Base-by-base conservation (phyloP, 805 yeast genomes). In the Yarrowia porcina region DNA sequence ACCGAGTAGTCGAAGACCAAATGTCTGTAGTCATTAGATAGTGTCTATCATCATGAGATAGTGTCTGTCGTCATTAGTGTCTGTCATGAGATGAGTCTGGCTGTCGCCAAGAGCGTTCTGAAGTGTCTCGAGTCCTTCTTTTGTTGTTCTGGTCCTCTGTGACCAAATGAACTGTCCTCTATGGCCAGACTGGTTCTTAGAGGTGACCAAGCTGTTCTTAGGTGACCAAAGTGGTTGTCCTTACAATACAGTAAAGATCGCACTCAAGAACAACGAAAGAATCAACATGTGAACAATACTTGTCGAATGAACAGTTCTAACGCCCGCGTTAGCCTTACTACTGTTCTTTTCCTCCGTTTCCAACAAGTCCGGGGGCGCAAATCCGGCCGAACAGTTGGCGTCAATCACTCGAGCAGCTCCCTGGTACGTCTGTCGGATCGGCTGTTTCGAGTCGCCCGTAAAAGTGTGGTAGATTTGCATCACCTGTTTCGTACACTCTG, bases 341-440 rank as follows among this genome's bases (percentile, higher is more conserved):
- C 21, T 36, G 64, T 25, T 61, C 15, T 52, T 36, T 12, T 25
- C 18, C 17, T 23, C 13, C 3, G 18, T 3, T 4, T 28, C 23
- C 17, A 41, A 50, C 45, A 63, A n/a, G 9, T 27, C 18, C 3
- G 33, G 20, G 12, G 38, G 50, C 13, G 62, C 64, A 49, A 65
- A 65, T 23, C 38, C 52, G 10, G 65, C 32, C 7, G 69, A 64
- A 61, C 74, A 72, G 30, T 41, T 47, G 25, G 13, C 28, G 59
- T 65, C 64, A n/a, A 71, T 50, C 4, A 42, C 52, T 13, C 17
- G 21, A 17, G 74, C 72, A 1, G 73, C 74, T 12, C 69, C 42
- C 44, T 67, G 54, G 64, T 72, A 72, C 10, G 74, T 71, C 49
- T 64, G 64, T 25, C 72, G 64, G 7, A 72, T 65, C 10, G 72